Percentiles rank a stretch among this genome's conserved stretches.
phyloP scores from a whole-genome alignment of 1,284 basidiomycete species.

The Sanghuangporus weigelae region DNA sequence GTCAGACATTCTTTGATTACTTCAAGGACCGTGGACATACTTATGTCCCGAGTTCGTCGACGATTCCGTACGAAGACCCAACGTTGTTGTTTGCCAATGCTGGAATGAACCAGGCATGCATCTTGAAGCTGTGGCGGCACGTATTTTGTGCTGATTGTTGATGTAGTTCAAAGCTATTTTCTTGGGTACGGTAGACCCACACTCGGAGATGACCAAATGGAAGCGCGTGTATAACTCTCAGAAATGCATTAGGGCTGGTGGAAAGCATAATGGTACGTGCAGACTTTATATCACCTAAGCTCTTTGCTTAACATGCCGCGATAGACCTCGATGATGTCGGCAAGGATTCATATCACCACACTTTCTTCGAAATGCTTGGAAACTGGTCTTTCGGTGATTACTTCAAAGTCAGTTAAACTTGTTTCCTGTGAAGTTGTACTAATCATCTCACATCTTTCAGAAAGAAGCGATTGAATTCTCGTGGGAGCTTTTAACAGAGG shows the following conservation, averaged over 20 bases:
- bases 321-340: conserved; percentile 96
- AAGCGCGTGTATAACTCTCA: conserved; percentile 94
- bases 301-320: background rate
- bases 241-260: conserved; percentile 97
- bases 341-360: conserved; percentile 95
- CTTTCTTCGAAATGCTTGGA: conserved; percentile 99
- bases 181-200: conserved; percentile 92
- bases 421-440: background rate
- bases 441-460: conserved; percentile 35
- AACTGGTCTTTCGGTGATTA: conserved; percentile 99
- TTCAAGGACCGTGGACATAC: conserved; percentile 81
- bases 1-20: conserved; percentile 74
- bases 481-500: conserved; percentile 89
- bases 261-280: conserved; percentile 91
- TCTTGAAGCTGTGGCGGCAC: background rate
- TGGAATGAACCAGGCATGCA: conserved; percentile 85
- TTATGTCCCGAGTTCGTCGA: conserved; percentile 90
- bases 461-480: conserved; percentile 91
- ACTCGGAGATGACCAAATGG: conserved; percentile 83
- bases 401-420: conserved; percentile 73
- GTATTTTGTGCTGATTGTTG: conserved; percentile 6
- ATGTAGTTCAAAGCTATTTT: conserved; percentile 96
- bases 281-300: background rate
- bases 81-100: conserved; percentile 98
- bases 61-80: conserved; percentile 95